Evolutionary conservation across 2,329 filamentous ascomycete genomes (phyloP).

Genomic region (Colletotrichum scovillei): DNA sequence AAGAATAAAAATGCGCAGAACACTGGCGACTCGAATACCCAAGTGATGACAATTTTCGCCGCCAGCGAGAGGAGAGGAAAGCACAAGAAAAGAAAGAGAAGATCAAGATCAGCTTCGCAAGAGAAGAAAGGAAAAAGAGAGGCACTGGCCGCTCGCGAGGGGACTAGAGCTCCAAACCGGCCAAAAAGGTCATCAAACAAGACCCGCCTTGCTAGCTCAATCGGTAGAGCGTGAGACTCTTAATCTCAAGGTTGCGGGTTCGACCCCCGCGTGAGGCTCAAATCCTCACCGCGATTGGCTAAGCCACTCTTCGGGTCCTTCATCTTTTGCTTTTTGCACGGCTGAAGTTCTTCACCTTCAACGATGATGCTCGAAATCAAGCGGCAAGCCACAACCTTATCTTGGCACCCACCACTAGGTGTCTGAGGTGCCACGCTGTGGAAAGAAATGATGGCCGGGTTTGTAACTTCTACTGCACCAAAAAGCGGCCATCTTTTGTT

Average conservation of each 20-base stretch:
- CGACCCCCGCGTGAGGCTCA: constrained; percentile 42
- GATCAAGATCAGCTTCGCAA: too few relatives aligned
- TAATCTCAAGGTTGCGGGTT: constrained; percentile 47
- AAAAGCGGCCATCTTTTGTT: too few relatives aligned
- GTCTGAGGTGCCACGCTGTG: too few relatives aligned
- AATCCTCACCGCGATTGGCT: constrained; percentile 25
- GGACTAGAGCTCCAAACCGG: accelerated
- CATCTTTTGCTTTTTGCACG: not conserved
- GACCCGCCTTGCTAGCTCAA: constrained; percentile 65
- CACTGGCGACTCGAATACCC: not conserved
- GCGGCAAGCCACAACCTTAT: not conserved
- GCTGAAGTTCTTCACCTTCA: too few relatives aligned
- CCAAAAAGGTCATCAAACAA: not conserved
- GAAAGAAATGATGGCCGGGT: too few relatives aligned
- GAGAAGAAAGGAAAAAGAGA: not conserved
- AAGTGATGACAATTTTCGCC: not conserved
- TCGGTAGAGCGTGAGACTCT: constrained; percentile 82
- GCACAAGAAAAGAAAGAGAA: not conserved
- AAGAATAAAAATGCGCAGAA: not conserved
- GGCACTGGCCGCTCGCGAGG: accelerated
- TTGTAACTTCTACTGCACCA: too few relatives aligned
- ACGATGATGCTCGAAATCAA: not conserved
- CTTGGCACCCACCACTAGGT: too few relatives aligned
- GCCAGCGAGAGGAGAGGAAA: not conserved
- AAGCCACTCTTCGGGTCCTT: not conserved